Evolutionary conservation across 1,284 basidiomycete species (phyloP).

Genomic region (Garcileccinum viscosum): DNA sequence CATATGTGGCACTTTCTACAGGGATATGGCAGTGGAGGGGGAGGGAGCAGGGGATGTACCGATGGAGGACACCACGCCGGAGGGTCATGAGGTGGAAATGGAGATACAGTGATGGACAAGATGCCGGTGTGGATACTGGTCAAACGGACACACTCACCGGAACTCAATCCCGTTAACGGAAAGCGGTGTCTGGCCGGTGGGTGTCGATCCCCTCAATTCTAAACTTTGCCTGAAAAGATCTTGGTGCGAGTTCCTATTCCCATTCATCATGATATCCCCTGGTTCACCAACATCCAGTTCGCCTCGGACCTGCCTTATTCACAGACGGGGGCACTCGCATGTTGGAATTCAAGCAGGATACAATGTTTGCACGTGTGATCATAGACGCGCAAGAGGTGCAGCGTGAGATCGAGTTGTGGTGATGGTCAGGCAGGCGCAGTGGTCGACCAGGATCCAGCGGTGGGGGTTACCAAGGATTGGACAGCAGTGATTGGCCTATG

Average conservation of each 20-base stretch:
- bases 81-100: conserved; percentile 23
- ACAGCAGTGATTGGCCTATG: conserved; percentile 53
- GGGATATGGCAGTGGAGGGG: not conserved
- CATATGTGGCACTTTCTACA: conserved; percentile 72
- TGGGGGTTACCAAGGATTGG: conserved; percentile 76
- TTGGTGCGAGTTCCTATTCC: too few relatives aligned
- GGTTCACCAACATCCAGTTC: conserved; percentile 37
- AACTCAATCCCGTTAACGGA: conserved; percentile 8
- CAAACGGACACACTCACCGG: conserved; percentile 45
- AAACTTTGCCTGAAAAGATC: too few relatives aligned
- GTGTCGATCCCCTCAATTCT: too few relatives aligned
- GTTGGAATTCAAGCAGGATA: conserved; percentile 20
- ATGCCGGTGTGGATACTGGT: conserved; percentile 43
- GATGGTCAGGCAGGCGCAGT: conserved; percentile 71
- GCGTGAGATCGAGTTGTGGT: conserved; percentile 64
- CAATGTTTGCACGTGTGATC: not conserved
- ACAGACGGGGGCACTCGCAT: not conserved
- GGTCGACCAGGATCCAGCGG: conserved; percentile 80
- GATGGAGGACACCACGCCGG: conserved; percentile 41
- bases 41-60: conserved; percentile 23
- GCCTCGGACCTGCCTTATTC: conserved; percentile 23
- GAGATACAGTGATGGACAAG: conserved; percentile 61
- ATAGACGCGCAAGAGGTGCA: conserved; percentile 24
- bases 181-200: not conserved
- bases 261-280: conserved; percentile 4